Conservation (phyloP, 176 grass and related monocot species). For the Oryza nivara region DNA sequence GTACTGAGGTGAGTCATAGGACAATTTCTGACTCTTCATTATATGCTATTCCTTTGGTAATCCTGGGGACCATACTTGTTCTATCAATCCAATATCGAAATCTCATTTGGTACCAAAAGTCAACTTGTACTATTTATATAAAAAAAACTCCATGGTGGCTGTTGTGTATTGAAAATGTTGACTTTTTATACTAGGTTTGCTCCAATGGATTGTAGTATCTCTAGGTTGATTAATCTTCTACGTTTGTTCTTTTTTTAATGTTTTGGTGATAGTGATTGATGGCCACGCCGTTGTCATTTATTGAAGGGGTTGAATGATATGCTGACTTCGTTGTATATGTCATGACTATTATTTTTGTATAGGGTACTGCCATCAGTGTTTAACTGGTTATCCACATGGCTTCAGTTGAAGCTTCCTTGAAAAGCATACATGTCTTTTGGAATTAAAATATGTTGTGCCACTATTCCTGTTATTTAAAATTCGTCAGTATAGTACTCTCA, state of each 20-base stretch:
- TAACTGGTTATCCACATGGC: slow-evolving; percentile 13
- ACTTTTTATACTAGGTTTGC: slow-evolving; percentile 11
- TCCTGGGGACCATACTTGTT: not conserved
- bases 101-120: not conserved
- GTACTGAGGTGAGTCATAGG: slow-evolving; percentile 49
- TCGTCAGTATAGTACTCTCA: not conserved
- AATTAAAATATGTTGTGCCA: not conserved
- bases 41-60: slow-evolving; percentile 7
- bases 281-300: slow-evolving; percentile 26
- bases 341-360: slow-evolving; percentile 9
- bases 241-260: slow-evolving; percentile 1
- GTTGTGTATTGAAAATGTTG: slow-evolving; percentile 35
- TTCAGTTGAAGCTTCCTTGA: slow-evolving; percentile 23
- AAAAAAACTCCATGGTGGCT: slow-evolving; percentile 2
- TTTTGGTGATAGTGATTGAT: slow-evolving; percentile 19
- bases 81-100: not conserved
- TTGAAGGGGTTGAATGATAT: slow-evolving; percentile 17
- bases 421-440: slow-evolving; percentile 21
- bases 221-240: not conserved
- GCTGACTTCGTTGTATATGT: slow-evolving; percentile 3
- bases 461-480: not conserved
- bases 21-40: not conserved
- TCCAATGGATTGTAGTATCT: not conserved
- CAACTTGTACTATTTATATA: not conserved
- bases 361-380: not conserved